A percentile compares a stretch with the other conserved stretches of the same genome.
These are phyloP conservation scores for Komagataella mondaviorum DNA, from an alignment of 805 yeast species.

Conservation along the genomic window DNA sequence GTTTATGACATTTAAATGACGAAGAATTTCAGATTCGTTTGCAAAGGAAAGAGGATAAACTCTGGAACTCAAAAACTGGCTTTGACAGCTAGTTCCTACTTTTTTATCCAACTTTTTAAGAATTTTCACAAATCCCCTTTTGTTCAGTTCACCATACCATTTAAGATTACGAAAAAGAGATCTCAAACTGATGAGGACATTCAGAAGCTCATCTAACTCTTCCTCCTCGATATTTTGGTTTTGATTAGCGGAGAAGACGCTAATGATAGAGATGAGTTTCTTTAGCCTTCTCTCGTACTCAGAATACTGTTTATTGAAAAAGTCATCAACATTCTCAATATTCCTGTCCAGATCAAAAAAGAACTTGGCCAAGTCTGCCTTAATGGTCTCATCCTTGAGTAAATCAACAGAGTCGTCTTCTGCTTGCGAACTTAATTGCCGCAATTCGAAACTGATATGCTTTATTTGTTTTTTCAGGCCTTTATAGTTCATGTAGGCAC, in stretches of 20 bases:
- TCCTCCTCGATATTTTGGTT: constrained; percentile 25
- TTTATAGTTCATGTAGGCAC: constrained; percentile 75
- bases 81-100: constrained; percentile 44
- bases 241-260: constrained; percentile 10
- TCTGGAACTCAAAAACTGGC: constrained; percentile 47
- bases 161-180: constrained; percentile 68
- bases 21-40: constrained; percentile 46
- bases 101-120: constrained; percentile 86
- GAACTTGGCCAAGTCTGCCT: constrained; percentile 44
- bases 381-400: constrained; percentile 27
- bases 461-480: constrained; percentile 71
- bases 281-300: constrained; percentile 66
- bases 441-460: constrained; percentile 34
- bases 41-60: constrained; percentile 69
- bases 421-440: constrained; percentile 10
- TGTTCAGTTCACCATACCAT: constrained; percentile 91
- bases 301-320: constrained; percentile 56
- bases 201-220: constrained; percentile 50
- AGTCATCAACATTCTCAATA: constrained; percentile 68
- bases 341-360: constrained; percentile 71
- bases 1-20: constrained; percentile 38
- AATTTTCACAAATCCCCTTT: constrained; percentile 80
- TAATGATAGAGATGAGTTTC: constrained; percentile 25
- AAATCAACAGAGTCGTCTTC: constrained; percentile 13
- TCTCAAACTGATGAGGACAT: constrained; percentile 63